A percentile compares a stretch with the other conserved stretches of the same genome.
Conservation (phyloP, 2,329 filamentous ascomycete species). For the Botrytis aclada region DNA sequence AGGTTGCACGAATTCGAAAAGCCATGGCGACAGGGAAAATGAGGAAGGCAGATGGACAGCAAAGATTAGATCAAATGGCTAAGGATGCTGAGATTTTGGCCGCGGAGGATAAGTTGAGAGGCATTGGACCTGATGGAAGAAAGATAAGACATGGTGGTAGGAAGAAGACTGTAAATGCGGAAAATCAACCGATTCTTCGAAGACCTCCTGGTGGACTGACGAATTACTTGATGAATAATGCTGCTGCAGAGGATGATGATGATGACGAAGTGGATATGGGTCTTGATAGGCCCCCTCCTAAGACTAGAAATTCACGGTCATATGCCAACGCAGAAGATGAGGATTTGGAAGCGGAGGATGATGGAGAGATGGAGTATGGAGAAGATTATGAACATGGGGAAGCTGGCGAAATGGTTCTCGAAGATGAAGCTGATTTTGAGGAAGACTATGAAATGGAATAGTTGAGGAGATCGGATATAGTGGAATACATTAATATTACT, state of each 20-base stretch:
- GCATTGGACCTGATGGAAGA: slow-evolving; percentile 10
- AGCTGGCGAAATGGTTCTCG: slow-evolving; percentile 23
- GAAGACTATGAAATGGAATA: slow-evolving; percentile 10
- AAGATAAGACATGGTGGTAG: slow-evolving; percentile 11
- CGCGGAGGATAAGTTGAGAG: slow-evolving; percentile 13
- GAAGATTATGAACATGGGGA: slow-evolving; percentile 8
- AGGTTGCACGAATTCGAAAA: slow-evolving; percentile 26
- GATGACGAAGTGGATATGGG: neutral
- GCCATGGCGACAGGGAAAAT: slow-evolving; percentile 22
- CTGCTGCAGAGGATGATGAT: neutral
- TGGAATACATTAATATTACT: neutral
- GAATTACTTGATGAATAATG: slow-evolving; percentile 9
- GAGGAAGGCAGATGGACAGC: slow-evolving; percentile 13
- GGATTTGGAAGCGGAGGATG: slow-evolving; percentile 4
- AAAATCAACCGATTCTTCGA: neutral
- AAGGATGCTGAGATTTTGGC: slow-evolving; percentile 21
- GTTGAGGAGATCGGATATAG: neutral
- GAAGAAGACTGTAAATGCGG: slow-evolving; percentile 6
- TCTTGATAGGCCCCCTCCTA: neutral
- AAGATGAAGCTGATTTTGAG: slow-evolving; percentile 16
- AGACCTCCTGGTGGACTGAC: slow-evolving; percentile 17
- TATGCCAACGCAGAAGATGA: slow-evolving; percentile 13
- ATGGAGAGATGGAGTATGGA: neutral
- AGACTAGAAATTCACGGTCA: neutral
- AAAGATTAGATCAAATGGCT: slow-evolving; percentile 29